Percentiles rank a stretch among this genome's conserved stretches.
phyloP scores from a whole-genome alignment of 129 eudicot species.

The Solidago caesia region DNA sequence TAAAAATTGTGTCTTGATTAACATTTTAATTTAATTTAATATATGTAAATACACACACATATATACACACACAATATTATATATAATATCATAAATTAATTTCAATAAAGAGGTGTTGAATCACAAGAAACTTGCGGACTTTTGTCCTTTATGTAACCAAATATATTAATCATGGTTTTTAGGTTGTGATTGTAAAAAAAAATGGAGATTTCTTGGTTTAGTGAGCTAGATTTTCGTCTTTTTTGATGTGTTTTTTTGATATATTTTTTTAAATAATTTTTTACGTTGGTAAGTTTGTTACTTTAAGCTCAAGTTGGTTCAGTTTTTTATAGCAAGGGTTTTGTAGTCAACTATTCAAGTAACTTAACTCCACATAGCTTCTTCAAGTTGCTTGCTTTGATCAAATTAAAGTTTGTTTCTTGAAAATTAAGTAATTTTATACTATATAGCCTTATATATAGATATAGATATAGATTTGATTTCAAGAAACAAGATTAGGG shows the following conservation, averaged over 20 bases:
- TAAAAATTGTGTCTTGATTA: slow-evolving; percentile 25
- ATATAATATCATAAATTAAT: too few species aligned
- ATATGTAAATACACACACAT: slow-evolving; percentile 10
- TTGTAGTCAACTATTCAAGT: slow-evolving; percentile 29
- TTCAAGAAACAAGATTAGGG: slow-evolving; percentile 7
- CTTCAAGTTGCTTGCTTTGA: slow-evolving; percentile 17
- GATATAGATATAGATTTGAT: background rate
- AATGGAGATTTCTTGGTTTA: slow-evolving; percentile 31
- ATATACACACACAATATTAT: slow-evolving; percentile 1
- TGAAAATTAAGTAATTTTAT: slow-evolving; percentile 5
- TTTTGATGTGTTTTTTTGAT: slow-evolving; percentile 15
- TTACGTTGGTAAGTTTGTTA: slow-evolving; percentile 1
- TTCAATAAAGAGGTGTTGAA: slow-evolving; percentile 29
- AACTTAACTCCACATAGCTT: slow-evolving; percentile 14
- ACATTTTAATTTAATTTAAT: slow-evolving; percentile 10
- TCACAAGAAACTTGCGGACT: slow-evolving; percentile 39
- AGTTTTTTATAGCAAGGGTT: slow-evolving; percentile 10
- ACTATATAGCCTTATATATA: background rate
- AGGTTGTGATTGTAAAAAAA: slow-evolving; percentile 7
- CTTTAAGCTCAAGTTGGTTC: slow-evolving; percentile 24
- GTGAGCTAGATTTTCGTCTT: slow-evolving; percentile 34
- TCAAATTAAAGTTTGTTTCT: slow-evolving; percentile 25
- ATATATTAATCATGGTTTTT: background rate
- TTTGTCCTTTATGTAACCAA: slow-evolving; percentile 1
- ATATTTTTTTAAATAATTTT: background rate